Conservation (phyloP, 1,284 basidiomycete genomes). For the Coniferiporia sulphurascens region DNA sequence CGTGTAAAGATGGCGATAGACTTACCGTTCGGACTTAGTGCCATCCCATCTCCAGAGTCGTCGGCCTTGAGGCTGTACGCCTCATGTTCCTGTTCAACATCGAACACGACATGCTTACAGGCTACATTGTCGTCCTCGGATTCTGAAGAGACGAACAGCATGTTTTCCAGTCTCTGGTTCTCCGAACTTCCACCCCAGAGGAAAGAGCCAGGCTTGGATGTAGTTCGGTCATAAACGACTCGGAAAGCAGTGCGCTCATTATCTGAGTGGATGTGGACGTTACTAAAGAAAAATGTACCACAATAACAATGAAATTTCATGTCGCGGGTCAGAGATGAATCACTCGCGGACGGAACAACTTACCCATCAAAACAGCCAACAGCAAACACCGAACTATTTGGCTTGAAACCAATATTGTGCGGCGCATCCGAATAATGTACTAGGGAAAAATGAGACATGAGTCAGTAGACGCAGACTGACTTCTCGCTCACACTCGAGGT, state of each 20-base stretch:
- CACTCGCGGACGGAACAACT: constrained; percentile 3
- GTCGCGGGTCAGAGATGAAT: background rate
- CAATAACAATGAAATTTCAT: too few species aligned
- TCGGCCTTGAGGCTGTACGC: constrained; percentile 37
- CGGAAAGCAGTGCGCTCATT: constrained; percentile 19
- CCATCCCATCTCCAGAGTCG: constrained; percentile 52
- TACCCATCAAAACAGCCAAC: constrained; percentile 32
- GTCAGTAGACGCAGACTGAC: background rate
- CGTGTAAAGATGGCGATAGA: background rate
- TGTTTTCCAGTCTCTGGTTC: constrained; percentile 29
- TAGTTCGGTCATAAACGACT: background rate
- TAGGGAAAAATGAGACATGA: constrained; percentile 13
- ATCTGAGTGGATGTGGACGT: constrained; percentile 3
- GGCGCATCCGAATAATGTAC: constrained; percentile 27
- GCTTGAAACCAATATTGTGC: constrained; percentile 28
- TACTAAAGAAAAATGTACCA: background rate
- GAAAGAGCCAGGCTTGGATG: constrained; percentile 38
- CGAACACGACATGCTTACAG: constrained; percentile 51
- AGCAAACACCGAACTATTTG: constrained; percentile 24
- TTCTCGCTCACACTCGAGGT: constrained; percentile 4
- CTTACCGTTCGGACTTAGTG: constrained; percentile 42
- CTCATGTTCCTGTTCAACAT: constrained; percentile 29
- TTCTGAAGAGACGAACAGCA: constrained; percentile 58
- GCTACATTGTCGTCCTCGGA: constrained; percentile 28
- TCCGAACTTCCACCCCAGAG: constrained; percentile 45